Evolutionary conservation across 768 basidiomycete genomes (phyloP).

Genomic region (Kwoniella shandongensis): DNA sequence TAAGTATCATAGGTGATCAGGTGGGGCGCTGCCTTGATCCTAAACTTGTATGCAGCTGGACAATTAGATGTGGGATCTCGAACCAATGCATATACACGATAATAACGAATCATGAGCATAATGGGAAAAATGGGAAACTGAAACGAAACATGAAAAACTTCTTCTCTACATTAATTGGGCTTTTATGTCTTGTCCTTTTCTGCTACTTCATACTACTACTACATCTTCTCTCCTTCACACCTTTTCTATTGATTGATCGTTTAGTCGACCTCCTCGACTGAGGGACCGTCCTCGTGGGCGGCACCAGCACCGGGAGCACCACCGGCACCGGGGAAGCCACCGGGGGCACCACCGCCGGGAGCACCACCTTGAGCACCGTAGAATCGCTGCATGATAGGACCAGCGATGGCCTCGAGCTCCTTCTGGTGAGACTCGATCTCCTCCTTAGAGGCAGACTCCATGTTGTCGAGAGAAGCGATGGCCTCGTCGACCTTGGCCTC

Average conservation of each 20-base stretch:
- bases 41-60: no score
- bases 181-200: no score
- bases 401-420: constrained; percentile 81
- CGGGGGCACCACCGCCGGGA: constrained; percentile 62
- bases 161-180: no score
- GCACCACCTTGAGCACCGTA: constrained; percentile 65
- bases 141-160: no score
- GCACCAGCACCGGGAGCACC: constrained; percentile 46
- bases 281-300: constrained; percentile 66
- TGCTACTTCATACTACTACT: no score
- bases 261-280: constrained; percentile 78
- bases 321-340: constrained; percentile 61
- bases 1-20: no score
- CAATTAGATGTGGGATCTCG: no score
- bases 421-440: constrained; percentile 92
- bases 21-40: no score
- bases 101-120: no score
- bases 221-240: no score
- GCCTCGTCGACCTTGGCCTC: constrained; percentile 86
- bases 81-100: no score
- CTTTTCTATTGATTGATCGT: not conserved
- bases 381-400: constrained; percentile 59
- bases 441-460: constrained; percentile 87
- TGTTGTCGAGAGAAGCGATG: constrained; percentile 79
- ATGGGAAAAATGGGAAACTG: no score